Percentiles rank a stretch among this genome's conserved stretches.
Conservation (phyloP, 495 filamentous ascomycete species). For the Margaritispora aquatica region DNA sequence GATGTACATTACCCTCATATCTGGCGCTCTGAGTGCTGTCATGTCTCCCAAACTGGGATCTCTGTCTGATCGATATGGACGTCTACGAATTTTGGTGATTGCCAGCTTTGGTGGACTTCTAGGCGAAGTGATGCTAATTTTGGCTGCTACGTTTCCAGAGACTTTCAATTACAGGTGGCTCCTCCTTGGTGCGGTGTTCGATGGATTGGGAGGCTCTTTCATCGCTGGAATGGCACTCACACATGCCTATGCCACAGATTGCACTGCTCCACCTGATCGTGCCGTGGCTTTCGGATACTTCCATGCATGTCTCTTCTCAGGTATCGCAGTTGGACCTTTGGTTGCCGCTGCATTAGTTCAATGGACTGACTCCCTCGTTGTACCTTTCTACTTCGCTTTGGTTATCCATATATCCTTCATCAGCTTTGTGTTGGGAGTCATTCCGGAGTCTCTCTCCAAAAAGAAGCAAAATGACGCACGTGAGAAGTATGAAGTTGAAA, state of each 20-base stretch:
- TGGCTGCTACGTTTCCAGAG: slow-evolving; percentile 69
- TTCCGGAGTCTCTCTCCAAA: slow-evolving; percentile 77
- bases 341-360: slow-evolving; percentile 72
- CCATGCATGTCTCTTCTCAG: slow-evolving; percentile 79
- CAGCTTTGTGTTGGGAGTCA: slow-evolving; percentile 54
- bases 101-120: slow-evolving; percentile 60
- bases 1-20: slow-evolving; percentile 62
- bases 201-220: slow-evolving; percentile 84
- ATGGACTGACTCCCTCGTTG: slow-evolving; percentile 57
- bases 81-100: slow-evolving; percentile 62
- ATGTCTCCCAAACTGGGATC: slow-evolving; percentile 76
- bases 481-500: slow-evolving; percentile 47
- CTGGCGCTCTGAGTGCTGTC: slow-evolving; percentile 66
- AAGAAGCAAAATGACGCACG: slow-evolving; percentile 60
- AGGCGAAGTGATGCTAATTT: slow-evolving; percentile 66
- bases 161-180: slow-evolving; percentile 64
- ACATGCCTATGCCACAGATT: slow-evolving; percentile 84
- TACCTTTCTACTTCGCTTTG: slow-evolving; percentile 73
- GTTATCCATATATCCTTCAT: slow-evolving; percentile 67
- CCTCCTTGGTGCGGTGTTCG: slow-evolving; percentile 64
- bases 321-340: slow-evolving; percentile 78
- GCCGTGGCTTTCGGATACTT: slow-evolving; percentile 86
- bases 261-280: slow-evolving; percentile 68
- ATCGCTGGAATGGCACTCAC: slow-evolving; percentile 72
- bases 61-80: slow-evolving; percentile 83